Conservation (phyloP, 805 yeast genomes). For the Ogataea kodamae region DNA sequence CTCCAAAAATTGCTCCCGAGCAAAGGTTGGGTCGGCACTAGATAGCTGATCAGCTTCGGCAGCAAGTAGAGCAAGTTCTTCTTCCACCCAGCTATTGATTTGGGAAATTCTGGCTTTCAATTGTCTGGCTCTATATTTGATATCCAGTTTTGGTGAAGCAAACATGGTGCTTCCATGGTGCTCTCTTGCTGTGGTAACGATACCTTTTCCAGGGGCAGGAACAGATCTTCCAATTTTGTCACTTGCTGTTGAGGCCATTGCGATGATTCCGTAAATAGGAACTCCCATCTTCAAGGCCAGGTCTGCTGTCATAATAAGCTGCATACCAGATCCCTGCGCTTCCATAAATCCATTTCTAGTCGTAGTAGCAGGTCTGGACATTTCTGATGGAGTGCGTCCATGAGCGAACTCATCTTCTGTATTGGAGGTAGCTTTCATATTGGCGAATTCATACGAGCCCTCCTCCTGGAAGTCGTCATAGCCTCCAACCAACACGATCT, state of each 20-base stretch:
- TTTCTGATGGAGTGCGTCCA: conserved; percentile 97
- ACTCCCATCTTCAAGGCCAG: conserved; percentile 98
- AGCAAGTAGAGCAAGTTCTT: conserved; percentile 66
- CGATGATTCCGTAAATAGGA: conserved; percentile 94
- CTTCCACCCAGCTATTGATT: conserved; percentile 79
- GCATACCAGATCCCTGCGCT: conserved; percentile 99
- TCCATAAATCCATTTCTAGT: conserved; percentile 98
- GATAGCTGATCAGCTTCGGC: conserved; percentile 63
- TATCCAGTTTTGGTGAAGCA: conserved; percentile 77
- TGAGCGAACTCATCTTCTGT: conserved; percentile 82
- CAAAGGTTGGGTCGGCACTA: conserved; percentile 46
- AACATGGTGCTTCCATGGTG: conserved; percentile 75
- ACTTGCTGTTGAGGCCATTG: conserved; percentile 92
- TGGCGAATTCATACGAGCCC: conserved; percentile 95
- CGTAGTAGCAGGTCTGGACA: conserved; percentile 98
- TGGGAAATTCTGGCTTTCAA: conserved; percentile 73
- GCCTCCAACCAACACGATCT: conserved; percentile 97
- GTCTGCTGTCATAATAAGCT: conserved; percentile 92
- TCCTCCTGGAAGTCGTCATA: conserved; percentile 99
- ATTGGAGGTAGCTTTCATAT: conserved; percentile 98
- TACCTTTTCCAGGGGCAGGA: conserved; percentile 99
- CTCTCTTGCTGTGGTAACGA: conserved; percentile 96
- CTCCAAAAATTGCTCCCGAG: conserved; percentile 51
- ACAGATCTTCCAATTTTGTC: conserved; percentile 98
- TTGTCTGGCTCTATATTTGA: conserved; percentile 92